Percentiles rank a stretch among this genome's conserved stretches.
Evolutionary conservation across 257 asterid species (phyloP).

Genomic region (Fraxinus pennsylvanica): DNA sequence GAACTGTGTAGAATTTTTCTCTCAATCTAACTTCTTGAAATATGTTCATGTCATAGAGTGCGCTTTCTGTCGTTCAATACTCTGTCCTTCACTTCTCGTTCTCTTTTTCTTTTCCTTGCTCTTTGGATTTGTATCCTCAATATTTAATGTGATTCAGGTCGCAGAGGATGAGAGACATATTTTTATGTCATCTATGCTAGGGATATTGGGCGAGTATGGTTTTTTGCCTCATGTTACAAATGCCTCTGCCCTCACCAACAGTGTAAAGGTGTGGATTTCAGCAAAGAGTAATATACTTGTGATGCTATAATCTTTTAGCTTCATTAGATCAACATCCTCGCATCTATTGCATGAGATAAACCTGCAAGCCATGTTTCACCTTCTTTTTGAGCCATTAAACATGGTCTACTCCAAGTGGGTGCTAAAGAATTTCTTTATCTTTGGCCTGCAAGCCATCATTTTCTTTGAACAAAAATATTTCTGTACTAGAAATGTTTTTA

Average conservation of each 20-base stretch:
- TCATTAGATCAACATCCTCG: background rate
- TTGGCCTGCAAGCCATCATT: background rate
- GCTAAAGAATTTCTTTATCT: background rate
- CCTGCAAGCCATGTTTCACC: background rate
- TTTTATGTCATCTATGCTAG: constrained; percentile 71
- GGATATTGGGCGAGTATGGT: constrained; percentile 79
- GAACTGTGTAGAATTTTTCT: background rate
- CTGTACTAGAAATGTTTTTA: background rate
- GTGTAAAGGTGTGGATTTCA: constrained; percentile 60
- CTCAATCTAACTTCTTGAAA: background rate
- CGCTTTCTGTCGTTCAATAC: background rate
- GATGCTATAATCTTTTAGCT: background rate
- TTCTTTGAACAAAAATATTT: background rate
- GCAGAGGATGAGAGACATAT: constrained; percentile 75
- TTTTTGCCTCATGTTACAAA: constrained; percentile 80
- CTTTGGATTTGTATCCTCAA: constrained; percentile 16
- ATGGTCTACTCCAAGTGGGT: background rate
- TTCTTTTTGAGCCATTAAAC: background rate
- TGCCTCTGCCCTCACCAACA: constrained; percentile 78
- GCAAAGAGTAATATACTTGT: constrained; percentile 6
- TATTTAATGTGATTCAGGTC: constrained; percentile 49
- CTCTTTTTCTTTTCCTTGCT: constrained; percentile 9
- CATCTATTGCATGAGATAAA: background rate
- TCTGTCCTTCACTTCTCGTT: constrained; percentile 12
- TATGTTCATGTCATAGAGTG: background rate